Evolutionary conservation across 2,329 filamentous ascomycete species (phyloP), one percentile per base, ranked within the genome.

Genomic region (Penicillium expansum): DNA sequence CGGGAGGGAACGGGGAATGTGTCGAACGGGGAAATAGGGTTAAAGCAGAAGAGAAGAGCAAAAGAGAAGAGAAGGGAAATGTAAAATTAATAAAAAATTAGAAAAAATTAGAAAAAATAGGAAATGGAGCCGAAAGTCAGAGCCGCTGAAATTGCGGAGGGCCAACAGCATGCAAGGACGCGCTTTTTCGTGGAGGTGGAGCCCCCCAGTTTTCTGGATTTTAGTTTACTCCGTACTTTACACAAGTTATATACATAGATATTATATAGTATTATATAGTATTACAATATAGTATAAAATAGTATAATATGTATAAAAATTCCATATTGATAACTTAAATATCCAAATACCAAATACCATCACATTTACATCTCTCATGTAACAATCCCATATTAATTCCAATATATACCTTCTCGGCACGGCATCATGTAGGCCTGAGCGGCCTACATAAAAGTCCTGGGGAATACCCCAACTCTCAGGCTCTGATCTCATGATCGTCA

Each of bases 131-230:
- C 59, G 60, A 55, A 51, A 43, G 4, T 27, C 6, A 62, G 61
- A 63, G 58, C 60, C 59, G 59, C 62, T 60, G 58, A 56, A 62
- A 62, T 65, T 65, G 63, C 63, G 64, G 63, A 68, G 68, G 37
- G 57, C 59, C 55, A 37, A 35, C 58, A 58, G 51, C 55, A 63
- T 65, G 63, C 63, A 65, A 65, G 63, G 63, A 62, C 61, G 62
- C 59, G 59, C 58, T 48, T 50, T 55, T 64, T 62, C 56, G 58
- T 61, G 60, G 60, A 61, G 60, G 61, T 61, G 59, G 57, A 59
- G 53, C 47, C 56, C 62, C 45, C 62, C 59, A 53, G 59, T 63
- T 63, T 61, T 57, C 48, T 22, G 56, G 57, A 59, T 52, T 52
- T 45, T 45, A 20, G 35, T 49, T 47, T 27, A 24, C 45, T 42